A percentile compares a stretch with the other conserved stretches of the same genome.
These are phyloP conservation scores for Scorias spongiosa DNA, from an alignment of 2,329 filamentous ascomycete genomes.

Conservation along the genomic window DNA sequence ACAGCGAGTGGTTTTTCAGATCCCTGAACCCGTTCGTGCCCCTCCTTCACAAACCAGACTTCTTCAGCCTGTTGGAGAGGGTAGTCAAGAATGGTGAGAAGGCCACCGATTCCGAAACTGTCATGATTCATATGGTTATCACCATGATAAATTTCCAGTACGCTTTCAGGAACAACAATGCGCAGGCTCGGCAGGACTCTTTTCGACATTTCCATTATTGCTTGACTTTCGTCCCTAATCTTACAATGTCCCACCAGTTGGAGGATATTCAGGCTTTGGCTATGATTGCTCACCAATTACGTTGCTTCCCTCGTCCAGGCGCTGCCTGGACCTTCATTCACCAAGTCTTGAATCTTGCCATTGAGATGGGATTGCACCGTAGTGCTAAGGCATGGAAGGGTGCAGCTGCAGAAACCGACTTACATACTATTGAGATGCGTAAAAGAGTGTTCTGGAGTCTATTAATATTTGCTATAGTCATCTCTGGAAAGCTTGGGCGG, in stretches of 20 bases:
- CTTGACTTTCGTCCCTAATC: slow-evolving; percentile 50
- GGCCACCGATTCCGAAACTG: slow-evolving; percentile 48
- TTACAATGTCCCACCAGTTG: slow-evolving; percentile 46
- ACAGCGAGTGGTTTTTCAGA: slow-evolving; percentile 61
- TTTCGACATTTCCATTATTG: slow-evolving; percentile 69
- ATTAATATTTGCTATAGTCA: slow-evolving; percentile 48
- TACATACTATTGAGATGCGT: slow-evolving; percentile 58
- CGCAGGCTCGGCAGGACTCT: slow-evolving; percentile 45
- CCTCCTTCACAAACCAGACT: slow-evolving; percentile 60
- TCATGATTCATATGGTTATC: slow-evolving; percentile 65
- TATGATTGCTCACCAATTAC: slow-evolving; percentile 56
- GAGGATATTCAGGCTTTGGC: slow-evolving; percentile 58
- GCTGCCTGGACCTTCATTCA: slow-evolving; percentile 54
- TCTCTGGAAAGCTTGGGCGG: slow-evolving; percentile 60
- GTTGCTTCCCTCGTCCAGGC: slow-evolving; percentile 66
- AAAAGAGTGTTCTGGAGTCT: slow-evolving; percentile 68
- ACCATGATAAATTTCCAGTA: slow-evolving; percentile 66
- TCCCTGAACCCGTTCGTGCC: slow-evolving; percentile 59
- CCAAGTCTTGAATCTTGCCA: slow-evolving; percentile 49
- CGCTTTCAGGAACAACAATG: slow-evolving; percentile 51
- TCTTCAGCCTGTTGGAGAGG: slow-evolving; percentile 50
- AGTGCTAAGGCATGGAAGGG: slow-evolving; percentile 45
- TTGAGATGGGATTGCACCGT: slow-evolving; percentile 63
- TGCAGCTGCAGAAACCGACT: slow-evolving; percentile 32
- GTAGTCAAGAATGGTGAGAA: slow-evolving; percentile 57